Evolutionary conservation across 192 early-diverging fungal species (phyloP).

Genomic region (Thamnidium elegans): DNA sequence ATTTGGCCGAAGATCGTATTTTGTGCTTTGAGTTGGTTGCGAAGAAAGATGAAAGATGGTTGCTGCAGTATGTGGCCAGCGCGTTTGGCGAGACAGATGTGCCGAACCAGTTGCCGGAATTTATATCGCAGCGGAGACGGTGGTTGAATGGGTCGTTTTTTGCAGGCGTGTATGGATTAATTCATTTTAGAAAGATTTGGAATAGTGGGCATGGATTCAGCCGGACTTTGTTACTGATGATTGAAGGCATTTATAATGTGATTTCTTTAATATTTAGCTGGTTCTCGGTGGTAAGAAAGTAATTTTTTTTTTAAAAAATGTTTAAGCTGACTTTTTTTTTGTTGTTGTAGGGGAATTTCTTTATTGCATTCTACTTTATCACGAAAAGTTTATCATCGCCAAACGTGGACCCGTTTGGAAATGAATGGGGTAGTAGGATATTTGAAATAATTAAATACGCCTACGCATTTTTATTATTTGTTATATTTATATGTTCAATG

Average conservation of each 20-base stretch:
- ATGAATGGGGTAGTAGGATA: slow-evolving; percentile 54
- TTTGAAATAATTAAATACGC: slow-evolving; percentile 66
- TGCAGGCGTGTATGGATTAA: slow-evolving; percentile 65
- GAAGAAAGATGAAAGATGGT: slow-evolving; percentile 55
- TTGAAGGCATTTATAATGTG: slow-evolving; percentile 69
- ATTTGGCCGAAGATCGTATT: slow-evolving; percentile 79
- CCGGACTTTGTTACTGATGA: slow-evolving; percentile 49
- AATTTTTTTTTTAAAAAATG: too few relatives aligned
- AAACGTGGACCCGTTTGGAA: slow-evolving; percentile 56
- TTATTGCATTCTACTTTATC: slow-evolving; percentile 82
- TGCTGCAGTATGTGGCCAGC: slow-evolving; percentile 63
- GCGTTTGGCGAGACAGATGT: slow-evolving; percentile 76
- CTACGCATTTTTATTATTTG: slow-evolving; percentile 76
- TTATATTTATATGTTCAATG: slow-evolving; percentile 80
- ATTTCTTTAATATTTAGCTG: slow-evolving; percentile 71
- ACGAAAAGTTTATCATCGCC: slow-evolving; percentile 35
- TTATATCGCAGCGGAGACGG: slow-evolving; percentile 78
- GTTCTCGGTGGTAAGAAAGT: slow-evolving; percentile 63
- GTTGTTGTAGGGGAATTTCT: slow-evolving; percentile 64
- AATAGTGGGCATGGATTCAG: slow-evolving; percentile 40
- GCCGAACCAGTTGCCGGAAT: slow-evolving; percentile 64
- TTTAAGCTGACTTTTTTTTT: slow-evolving; percentile 42
- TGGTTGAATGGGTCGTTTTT: slow-evolving; percentile 85
- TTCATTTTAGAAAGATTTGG: slow-evolving; percentile 58
- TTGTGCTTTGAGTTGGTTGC: slow-evolving; percentile 82